Evolutionary conservation across 164 flowering plant species (phyloP).

Genomic region (Litsea cubeba): DNA sequence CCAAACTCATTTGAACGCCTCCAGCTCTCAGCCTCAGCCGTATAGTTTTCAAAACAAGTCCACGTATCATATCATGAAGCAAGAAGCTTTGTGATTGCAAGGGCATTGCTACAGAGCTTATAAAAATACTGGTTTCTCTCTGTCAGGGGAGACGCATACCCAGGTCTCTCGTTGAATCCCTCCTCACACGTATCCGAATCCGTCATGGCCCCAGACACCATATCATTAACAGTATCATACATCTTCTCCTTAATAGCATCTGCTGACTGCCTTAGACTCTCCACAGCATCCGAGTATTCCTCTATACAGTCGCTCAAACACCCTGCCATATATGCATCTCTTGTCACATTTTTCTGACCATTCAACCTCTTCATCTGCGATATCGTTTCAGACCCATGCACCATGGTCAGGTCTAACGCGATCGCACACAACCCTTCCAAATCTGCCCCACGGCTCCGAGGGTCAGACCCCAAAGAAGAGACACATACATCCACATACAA

Average conservation of each 20-base stretch:
- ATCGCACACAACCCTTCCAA: conserved; percentile 20
- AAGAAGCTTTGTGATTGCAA: conserved; percentile 21
- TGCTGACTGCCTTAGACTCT: conserved; percentile 12
- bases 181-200: conserved; percentile 25
- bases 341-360: not conserved
- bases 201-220: conserved; percentile 24
- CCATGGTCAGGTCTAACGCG: conserved; percentile 16
- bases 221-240: conserved; percentile 6
- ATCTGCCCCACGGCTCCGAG: conserved; percentile 16
- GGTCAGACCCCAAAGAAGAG: conserved; percentile 25
- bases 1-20: too few species aligned
- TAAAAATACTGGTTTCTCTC: conserved; percentile 12
- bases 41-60: too few species aligned
- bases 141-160: conserved; percentile 9
- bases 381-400: conserved; percentile 5
- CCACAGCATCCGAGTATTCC: conserved; percentile 20
- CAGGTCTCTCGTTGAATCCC: conserved; percentile 12
- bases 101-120: conserved; percentile 18
- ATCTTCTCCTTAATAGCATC: conserved; percentile 7
- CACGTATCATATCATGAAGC: conserved; percentile 3
- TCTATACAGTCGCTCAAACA: conserved; percentile 16
- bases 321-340: not conserved
- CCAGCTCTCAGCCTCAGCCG: too few species aligned
- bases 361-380: not conserved
- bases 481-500: conserved; percentile 17